Conservation (phyloP, 306 rosid species). For the Prunus kanzakura region DNA sequence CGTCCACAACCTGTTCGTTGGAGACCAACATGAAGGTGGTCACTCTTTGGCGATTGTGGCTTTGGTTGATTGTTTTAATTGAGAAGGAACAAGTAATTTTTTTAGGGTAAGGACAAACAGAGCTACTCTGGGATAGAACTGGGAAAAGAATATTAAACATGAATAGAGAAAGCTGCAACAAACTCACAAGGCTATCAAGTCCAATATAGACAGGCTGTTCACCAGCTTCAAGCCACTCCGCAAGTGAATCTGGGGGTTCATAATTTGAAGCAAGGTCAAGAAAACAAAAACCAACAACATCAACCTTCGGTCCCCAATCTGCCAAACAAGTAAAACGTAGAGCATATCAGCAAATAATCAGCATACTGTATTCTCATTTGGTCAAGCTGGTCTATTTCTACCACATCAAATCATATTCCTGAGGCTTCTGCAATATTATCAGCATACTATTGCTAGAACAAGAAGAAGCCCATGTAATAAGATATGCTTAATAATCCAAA, state of each 20-base stretch:
- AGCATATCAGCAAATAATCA: too few species aligned
- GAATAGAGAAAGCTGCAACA: background rate
- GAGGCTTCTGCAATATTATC: too few species aligned
- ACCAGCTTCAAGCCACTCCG: slow-evolving; percentile 78
- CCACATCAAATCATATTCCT: too few species aligned
- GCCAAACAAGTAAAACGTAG: slow-evolving; percentile 23
- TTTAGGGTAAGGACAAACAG: too few species aligned
- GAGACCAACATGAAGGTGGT: too few species aligned
- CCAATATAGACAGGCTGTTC: slow-evolving; percentile 76
- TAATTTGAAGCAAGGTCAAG: slow-evolving; percentile 91
- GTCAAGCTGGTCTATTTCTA: too few species aligned
- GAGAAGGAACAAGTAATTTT: too few species aligned
- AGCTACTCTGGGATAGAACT: too few species aligned
- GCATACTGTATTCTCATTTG: too few species aligned
- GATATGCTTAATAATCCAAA: background rate
- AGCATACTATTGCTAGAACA: background rate
- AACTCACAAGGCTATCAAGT: slow-evolving; percentile 96
- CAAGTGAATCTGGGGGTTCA: slow-evolving; percentile 65
- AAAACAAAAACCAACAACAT: slow-evolving; percentile 95
- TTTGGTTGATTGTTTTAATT: too few species aligned
- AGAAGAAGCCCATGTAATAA: background rate
- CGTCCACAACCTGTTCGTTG: too few species aligned
- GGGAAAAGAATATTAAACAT: background rate
- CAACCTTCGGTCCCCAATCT: slow-evolving; percentile 91
- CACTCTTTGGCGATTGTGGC: too few species aligned